Conservation (phyloP, 306 rosid species). For the Vicia sativa region DNA sequence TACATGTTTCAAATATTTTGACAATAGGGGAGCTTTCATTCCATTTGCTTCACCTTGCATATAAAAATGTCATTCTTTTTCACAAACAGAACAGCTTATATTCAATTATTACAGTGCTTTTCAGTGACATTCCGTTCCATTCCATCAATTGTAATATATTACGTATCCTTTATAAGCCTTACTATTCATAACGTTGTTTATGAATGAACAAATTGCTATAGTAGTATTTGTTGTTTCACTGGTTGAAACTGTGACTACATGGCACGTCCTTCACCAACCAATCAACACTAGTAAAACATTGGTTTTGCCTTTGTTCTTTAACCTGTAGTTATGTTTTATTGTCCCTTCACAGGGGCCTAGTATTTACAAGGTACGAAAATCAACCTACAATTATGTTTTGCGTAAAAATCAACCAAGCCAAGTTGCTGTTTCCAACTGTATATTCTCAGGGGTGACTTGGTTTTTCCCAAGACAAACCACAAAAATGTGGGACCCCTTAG, state of each 20-base stretch:
- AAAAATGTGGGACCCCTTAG: conserved; percentile 41
- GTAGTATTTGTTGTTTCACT: background rate
- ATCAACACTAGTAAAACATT: conserved; percentile 21
- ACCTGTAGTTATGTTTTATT: background rate
- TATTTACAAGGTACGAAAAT: conserved; percentile 11
- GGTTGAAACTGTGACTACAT: conserved; percentile 17
- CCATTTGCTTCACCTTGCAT: conserved; percentile 37
- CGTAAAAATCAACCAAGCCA: conserved; percentile 20
- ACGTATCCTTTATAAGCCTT: conserved; percentile 1
- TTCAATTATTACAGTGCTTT: conserved; percentile 22
- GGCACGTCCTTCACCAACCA: background rate
- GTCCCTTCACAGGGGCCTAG: conserved; percentile 29
- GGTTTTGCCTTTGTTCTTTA: conserved; percentile 16
- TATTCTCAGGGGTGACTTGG: conserved; percentile 31
- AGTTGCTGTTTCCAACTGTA: conserved; percentile 38
- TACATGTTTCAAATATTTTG: conserved; percentile 43
- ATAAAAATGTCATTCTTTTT: conserved; percentile 42
- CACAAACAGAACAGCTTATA: conserved; percentile 22
- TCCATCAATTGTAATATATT: conserved; percentile 10
- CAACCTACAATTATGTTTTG: conserved; percentile 29
- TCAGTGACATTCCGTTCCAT: conserved; percentile 19
- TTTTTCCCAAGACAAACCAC: conserved; percentile 25
- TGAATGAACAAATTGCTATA: conserved; percentile 11
- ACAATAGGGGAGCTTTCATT: conserved; percentile 40
- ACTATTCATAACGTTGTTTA: conserved; percentile 27